A percentile compares a stretch with the other conserved stretches of the same genome.
These are phyloP conservation scores for Coccomyxa sp. DNA, from an alignment of 139 green algal genomes.

Conservation along the genomic window DNA sequence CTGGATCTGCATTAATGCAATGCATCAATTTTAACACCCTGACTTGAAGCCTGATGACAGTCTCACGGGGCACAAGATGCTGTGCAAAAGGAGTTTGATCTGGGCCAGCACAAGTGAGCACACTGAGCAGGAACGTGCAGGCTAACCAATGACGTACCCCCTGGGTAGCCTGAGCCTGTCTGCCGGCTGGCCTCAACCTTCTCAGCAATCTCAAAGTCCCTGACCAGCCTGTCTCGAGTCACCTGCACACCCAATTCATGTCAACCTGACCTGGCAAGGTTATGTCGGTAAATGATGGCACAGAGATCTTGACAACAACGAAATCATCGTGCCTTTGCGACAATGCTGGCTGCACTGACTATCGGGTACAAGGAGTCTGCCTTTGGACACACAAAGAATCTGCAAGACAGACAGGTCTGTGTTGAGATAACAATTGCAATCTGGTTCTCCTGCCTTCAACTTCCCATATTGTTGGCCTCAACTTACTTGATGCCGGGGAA, in stretches of 20 bases:
- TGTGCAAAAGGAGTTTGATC: too few relatives aligned
- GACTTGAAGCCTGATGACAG: neutral
- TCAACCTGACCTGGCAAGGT: too few relatives aligned
- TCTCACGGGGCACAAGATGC: too few relatives aligned
- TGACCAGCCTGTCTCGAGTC: slow-evolving; percentile 36
- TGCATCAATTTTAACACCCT: neutral
- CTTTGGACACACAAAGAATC: slow-evolving; percentile 70
- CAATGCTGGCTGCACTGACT: slow-evolving; percentile 89
- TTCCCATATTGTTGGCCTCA: neutral
- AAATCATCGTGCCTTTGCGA: slow-evolving; percentile 70
- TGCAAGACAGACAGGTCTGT: slow-evolving; percentile 5
- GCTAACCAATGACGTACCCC: slow-evolving; percentile 8
- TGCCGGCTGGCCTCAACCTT: neutral
- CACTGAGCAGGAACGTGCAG: too few relatives aligned
- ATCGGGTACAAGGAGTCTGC: slow-evolving; percentile 88
- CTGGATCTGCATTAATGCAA: slow-evolving; percentile 42
- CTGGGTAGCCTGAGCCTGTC: slow-evolving; percentile 67
- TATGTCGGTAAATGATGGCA: too few relatives aligned
- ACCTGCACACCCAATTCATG: slow-evolving; percentile 23
- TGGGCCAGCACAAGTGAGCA: too few relatives aligned
- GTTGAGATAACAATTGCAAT: neutral
- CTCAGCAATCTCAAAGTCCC: slow-evolving; percentile 12
- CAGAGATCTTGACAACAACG: too few relatives aligned
- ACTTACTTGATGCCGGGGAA: slow-evolving; percentile 59
- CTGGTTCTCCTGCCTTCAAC: neutral